A percentile compares a stretch with the other conserved stretches of the same genome.
phyloP scores from a whole-genome alignment of 768 basidiomycete genomes.

The Podaxis sp. region DNA sequence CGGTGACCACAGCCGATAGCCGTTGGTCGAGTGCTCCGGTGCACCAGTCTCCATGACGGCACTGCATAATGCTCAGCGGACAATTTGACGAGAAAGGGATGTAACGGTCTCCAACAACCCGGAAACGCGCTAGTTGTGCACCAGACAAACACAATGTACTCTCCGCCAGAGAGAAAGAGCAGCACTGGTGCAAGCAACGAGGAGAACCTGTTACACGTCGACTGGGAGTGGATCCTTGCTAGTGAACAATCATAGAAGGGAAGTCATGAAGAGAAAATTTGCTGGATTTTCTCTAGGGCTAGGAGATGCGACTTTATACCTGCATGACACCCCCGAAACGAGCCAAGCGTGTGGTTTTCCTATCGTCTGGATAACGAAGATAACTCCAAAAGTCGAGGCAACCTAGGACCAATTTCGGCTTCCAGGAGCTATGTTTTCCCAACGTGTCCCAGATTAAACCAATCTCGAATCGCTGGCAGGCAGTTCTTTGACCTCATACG shows the following conservation, averaged over 20 bases:
- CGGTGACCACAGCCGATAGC: conserved; percentile 12
- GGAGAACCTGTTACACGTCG: background rate
- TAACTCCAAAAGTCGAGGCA: conserved; percentile 9
- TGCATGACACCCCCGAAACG: background rate
- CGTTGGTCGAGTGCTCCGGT: conserved; percentile 6
- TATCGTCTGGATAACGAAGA: background rate
- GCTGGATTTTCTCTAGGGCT: background rate
- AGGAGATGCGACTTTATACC: background rate
- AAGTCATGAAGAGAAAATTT: background rate
- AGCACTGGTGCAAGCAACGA: background rate
- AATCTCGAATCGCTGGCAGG: background rate
- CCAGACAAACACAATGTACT: background rate
- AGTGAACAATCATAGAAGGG: background rate
- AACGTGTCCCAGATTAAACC: conserved; percentile 5
- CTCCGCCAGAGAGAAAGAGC: background rate
- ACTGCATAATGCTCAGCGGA: background rate
- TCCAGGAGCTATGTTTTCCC: background rate
- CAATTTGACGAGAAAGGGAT: background rate
- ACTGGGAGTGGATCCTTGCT: background rate
- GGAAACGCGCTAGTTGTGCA: background rate
- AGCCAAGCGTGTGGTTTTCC: background rate
- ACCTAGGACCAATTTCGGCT: conserved; percentile 9
- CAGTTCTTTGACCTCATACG: conserved; percentile 2
- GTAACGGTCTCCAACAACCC: background rate
- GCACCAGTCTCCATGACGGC: background rate